A percentile compares a stretch with the other conserved stretches of the same genome.
Evolutionary conservation across 139 green algal genomes (phyloP).

Genomic region (Medakamo hakoo): DNA sequence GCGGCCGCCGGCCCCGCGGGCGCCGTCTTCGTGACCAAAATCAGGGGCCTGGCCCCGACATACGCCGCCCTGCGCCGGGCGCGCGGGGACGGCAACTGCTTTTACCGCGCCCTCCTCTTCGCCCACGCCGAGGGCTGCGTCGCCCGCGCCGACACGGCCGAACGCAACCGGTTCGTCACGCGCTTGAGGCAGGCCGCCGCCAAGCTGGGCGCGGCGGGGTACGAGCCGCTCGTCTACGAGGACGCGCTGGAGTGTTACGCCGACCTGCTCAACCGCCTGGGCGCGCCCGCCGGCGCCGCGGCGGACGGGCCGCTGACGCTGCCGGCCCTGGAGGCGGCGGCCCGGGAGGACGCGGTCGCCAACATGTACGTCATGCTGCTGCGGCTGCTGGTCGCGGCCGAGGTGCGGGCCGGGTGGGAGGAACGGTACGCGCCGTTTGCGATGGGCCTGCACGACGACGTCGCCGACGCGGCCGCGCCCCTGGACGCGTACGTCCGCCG

Average conservation of each 20-base stretch:
- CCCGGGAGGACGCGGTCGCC: neutral
- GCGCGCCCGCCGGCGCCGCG: too few species aligned
- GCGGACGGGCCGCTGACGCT: neutral
- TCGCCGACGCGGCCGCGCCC: neutral
- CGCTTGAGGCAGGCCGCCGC: neutral
- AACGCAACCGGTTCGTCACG: neutral
- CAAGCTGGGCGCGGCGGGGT: neutral
- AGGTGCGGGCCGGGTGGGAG: neutral
- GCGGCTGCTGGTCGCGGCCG: neutral
- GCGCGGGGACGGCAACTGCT: neutral
- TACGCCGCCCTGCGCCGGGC: neutral
- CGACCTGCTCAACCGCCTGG: neutral
- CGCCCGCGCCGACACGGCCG: neutral
- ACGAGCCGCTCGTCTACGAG: neutral
- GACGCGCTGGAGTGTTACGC: neutral
- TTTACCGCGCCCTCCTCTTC: neutral
- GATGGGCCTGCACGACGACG: too few species aligned
- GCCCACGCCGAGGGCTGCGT: neutral
- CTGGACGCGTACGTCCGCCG: slow-evolving; percentile 45
- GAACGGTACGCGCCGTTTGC: neutral
- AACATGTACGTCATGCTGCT: neutral
- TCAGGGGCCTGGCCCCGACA: neutral
- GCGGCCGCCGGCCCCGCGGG: too few species aligned
- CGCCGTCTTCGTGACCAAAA: neutral
- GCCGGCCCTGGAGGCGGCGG: neutral